Base-by-base conservation (phyloP, 352 stramenopile genomes). In the Phytophthora pisi region DNA sequence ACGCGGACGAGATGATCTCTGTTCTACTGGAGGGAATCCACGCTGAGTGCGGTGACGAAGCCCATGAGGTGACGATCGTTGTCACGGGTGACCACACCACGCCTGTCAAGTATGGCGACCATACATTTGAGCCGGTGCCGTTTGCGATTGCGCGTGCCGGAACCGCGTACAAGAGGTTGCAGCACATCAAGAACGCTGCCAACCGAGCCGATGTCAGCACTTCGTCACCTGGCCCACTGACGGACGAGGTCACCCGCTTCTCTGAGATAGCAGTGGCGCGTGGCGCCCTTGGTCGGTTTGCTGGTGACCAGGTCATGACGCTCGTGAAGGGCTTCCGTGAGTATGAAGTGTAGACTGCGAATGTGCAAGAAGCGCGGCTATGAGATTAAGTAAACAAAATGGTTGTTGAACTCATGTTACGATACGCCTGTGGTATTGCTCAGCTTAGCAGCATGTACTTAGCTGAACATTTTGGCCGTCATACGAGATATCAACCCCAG, bases 51-150 rank as follows among this genome's bases (percentile, higher is more conserved):
- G 68, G 74, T 2, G 67, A 70, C 1, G 63, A 77, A 7, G 69
- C 73, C 23, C 59, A 79, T 9, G 78, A 96, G 36, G 77, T 92
- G 23, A 92, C 84, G 30, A 92, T 96, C 30, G 74, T 96, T n/a
- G 78, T 96, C 36, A 96, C 89, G 2, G 89, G 89, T 10, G 89
- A 96, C 63, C 89, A 96, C 74, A 94, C 89, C 55, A 96, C 89
- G 5, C 89, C 89, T 20, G 87, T 94, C 26, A 81, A 91, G 60
- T 95, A 94, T 53, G 89, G 89, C 30, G 89, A 96, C 59, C 89
- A 96, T 75, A 96, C 81, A 30, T 95, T 96, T 60, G 89, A 96
- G 56, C 87, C 89, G 0, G 89, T 96, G 45, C 89, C 89, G 11
- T 88, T 96, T 23, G 79, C 87, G 24, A 94, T 96, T 61, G 71